Percentiles rank a stretch among this genome's conserved stretches.
These are phyloP conservation scores for Hemileccinum rubropunctum DNA, from an alignment of 768 basidiomycete species.

Conservation along the genomic window DNA sequence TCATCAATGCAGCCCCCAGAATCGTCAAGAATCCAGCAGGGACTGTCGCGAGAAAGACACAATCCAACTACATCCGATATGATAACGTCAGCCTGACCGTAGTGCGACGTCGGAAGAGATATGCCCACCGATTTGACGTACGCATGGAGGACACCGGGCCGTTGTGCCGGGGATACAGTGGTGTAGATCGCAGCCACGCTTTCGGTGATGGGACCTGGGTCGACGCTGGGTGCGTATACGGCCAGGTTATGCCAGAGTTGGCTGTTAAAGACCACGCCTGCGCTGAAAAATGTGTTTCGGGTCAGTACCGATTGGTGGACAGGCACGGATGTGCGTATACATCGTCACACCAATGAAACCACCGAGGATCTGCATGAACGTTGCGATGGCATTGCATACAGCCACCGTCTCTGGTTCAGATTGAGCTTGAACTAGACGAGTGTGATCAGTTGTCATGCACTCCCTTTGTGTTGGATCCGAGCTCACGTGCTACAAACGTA, in stretches of 20 bases:
- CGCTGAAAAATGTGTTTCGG: neutral
- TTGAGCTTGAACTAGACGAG: slow-evolving; percentile 7
- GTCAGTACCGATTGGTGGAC: no score
- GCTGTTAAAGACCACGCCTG: slow-evolving; percentile 6
- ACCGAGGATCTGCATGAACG: slow-evolving; percentile 13
- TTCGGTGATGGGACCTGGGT: slow-evolving; percentile 6
- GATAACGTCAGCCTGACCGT: neutral
- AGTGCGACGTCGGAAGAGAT: neutral
- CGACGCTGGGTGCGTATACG: slow-evolving; percentile 8
- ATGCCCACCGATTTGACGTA: slow-evolving; percentile 10
- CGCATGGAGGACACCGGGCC: slow-evolving; percentile 9
- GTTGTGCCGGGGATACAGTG: neutral
- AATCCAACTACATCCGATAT: slow-evolving; percentile 4
- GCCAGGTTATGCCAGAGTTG: slow-evolving; percentile 8
- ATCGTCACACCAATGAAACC: slow-evolving; percentile 9
- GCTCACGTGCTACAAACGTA: slow-evolving; percentile 9
- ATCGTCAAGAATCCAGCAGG: slow-evolving; percentile 11
- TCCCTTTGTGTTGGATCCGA: neutral
- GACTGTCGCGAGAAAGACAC: slow-evolving; percentile 11
- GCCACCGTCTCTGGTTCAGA: slow-evolving; percentile 3
- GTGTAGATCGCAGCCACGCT: slow-evolving; percentile 11
- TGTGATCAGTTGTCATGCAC: neutral
- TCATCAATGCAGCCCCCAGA: slow-evolving; percentile 8
- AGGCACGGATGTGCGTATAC: neutral
- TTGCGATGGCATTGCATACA: slow-evolving; percentile 7